Evolutionary conservation across 345 rosid genomes (phyloP).

Genomic region (Toxicodendron radicans): DNA sequence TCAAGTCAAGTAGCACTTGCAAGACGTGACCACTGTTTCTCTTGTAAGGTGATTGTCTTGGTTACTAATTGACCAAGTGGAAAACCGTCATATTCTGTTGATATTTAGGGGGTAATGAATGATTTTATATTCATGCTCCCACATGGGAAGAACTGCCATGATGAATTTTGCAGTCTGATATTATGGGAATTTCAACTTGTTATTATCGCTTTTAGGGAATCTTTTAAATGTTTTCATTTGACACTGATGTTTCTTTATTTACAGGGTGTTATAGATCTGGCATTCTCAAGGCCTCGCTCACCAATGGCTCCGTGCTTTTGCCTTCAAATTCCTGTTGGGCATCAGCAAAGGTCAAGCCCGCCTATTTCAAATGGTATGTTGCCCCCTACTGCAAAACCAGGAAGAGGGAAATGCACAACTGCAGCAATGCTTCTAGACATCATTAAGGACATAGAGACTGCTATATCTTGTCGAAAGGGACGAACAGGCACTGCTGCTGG

Average conservation of each 20-base stretch:
- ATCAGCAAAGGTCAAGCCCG: slow-evolving; percentile 57
- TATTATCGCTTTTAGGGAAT: not conserved
- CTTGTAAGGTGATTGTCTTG: slow-evolving; percentile 3
- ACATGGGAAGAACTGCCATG: not conserved
- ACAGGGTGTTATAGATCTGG: slow-evolving; percentile 85
- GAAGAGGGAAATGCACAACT: slow-evolving; percentile 78
- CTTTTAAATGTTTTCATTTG: not conserved
- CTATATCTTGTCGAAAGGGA: slow-evolving; percentile 88
- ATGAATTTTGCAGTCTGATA: not conserved
- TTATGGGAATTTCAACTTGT: not conserved
- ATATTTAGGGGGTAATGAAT: not conserved
- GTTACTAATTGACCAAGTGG: not conserved
- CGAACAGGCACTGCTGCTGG: slow-evolving; percentile 93
- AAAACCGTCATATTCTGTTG: not conserved
- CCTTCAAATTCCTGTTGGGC: slow-evolving; percentile 56
- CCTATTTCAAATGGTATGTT: slow-evolving; percentile 67
- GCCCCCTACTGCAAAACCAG: slow-evolving; percentile 71
- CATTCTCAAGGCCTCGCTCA: slow-evolving; percentile 73
- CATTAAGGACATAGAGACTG: slow-evolving; percentile 88
- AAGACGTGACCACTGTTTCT: not conserved
- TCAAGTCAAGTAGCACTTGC: not conserved
- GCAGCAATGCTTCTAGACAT: slow-evolving; percentile 62
- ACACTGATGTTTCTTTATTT: slow-evolving; percentile 13
- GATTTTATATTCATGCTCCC: not conserved
- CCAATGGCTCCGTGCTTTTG: slow-evolving; percentile 85